These are phyloP conservation scores for Globisporangium lucens DNA, from an alignment of 352 stramenopile genomes.

Conservation along the genomic window DNA sequence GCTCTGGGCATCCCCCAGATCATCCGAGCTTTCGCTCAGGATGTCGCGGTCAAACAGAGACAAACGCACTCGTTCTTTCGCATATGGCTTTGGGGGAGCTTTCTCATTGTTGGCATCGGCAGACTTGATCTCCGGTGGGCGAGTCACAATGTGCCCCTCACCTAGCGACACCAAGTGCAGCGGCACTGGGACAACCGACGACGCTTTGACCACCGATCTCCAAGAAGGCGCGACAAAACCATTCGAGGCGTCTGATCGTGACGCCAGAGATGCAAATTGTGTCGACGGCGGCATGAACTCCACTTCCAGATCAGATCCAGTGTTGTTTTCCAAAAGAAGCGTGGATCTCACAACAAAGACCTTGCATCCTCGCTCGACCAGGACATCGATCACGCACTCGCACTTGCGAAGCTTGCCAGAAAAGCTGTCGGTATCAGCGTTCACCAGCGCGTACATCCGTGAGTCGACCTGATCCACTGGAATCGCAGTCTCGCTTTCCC, in stretches of 20 bases:
- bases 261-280: constrained; percentile 33
- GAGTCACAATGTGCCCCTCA: constrained; percentile 74
- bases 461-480: constrained; percentile 82
- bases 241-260: constrained; percentile 26
- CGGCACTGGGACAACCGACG: constrained; percentile 60
- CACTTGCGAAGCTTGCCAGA: constrained; percentile 60
- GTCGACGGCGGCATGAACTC: constrained; percentile 69
- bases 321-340: constrained; percentile 81
- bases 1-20: constrained; percentile 30
- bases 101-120: constrained; percentile 17
- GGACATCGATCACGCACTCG: constrained; percentile 83
- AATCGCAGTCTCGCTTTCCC: constrained; percentile 76
- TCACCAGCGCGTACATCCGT: constrained; percentile 75
- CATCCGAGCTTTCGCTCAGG: constrained; percentile 21
- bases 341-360: constrained; percentile 85
- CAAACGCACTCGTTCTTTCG: constrained; percentile 68
- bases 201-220: constrained; percentile 61
- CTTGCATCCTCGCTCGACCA: constrained; percentile 85
- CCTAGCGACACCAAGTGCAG: constrained; percentile 68
- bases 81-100: constrained; percentile 58
- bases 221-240: constrained; percentile 56
- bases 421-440: constrained; percentile 48
- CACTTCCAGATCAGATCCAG: constrained; percentile 77
- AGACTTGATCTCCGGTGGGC: constrained; percentile 56
- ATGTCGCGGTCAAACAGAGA: constrained; percentile 58